These are phyloP conservation scores for Metschnikowia bowlesiae DNA, from an alignment of 805 yeast species.

Conservation along the genomic window DNA sequence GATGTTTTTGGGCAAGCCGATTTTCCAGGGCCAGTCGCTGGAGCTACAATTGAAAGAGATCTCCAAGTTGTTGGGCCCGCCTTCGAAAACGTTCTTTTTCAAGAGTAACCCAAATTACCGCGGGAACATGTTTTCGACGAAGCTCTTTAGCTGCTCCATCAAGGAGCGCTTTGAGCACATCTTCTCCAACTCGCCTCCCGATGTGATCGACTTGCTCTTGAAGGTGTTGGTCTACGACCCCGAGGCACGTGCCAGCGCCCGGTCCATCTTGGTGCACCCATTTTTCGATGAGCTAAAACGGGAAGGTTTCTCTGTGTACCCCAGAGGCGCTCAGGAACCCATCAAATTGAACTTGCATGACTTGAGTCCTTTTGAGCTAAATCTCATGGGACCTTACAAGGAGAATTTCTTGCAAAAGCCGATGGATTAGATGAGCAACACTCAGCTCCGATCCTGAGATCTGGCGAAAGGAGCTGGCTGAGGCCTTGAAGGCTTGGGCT, in stretches of 20 bases:
- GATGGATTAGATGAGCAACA: neutral
- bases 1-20: slow-evolving; percentile 84
- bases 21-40: slow-evolving; percentile 94
- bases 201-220: slow-evolving; percentile 80
- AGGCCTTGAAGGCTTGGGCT: neutral
- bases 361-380: slow-evolving; percentile 65
- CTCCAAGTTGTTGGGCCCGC: slow-evolving; percentile 86
- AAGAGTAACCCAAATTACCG: slow-evolving; percentile 71
- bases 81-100: slow-evolving; percentile 62
- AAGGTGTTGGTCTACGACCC: slow-evolving; percentile 89
- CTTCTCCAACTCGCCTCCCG: slow-evolving; percentile 68
- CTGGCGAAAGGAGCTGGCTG: no score
- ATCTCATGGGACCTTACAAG: slow-evolving; percentile 40
- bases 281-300: slow-evolving; percentile 84
- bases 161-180: slow-evolving; percentile 44
- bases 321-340: slow-evolving; percentile 46
- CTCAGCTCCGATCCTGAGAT: neutral
- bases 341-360: slow-evolving; percentile 52
- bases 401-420: slow-evolving; percentile 25
- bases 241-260: slow-evolving; percentile 71
- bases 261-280: slow-evolving; percentile 78
- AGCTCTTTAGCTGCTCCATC: slow-evolving; percentile 54
- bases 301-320: slow-evolving; percentile 46
- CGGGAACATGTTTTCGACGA: slow-evolving; percentile 69
- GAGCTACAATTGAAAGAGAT: slow-evolving; percentile 85